These are phyloP conservation scores for Saccharomyces hybrid DNA, from an alignment of 1,139 yeast genomes.

Conservation along the genomic window DNA sequence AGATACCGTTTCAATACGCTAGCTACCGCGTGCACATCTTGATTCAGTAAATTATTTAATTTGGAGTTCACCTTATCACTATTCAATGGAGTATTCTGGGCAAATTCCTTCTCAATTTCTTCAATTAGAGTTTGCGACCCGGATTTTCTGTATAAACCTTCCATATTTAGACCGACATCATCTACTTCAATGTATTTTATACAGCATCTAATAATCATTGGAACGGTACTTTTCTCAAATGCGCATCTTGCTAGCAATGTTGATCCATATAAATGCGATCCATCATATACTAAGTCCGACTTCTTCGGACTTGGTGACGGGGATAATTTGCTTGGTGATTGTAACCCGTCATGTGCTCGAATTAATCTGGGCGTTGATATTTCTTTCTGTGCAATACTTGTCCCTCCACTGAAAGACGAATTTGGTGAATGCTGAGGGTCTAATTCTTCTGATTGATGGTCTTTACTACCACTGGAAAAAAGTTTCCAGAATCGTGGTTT, in stretches of 20 bases:
- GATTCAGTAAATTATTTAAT: slow-evolving; percentile 22
- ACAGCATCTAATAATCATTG: slow-evolving; percentile 68
- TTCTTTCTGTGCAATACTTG: not conserved
- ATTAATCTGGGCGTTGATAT: not conserved
- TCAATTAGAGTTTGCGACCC: slow-evolving; percentile 61
- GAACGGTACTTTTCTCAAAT: slow-evolving; percentile 53
- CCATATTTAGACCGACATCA: slow-evolving; percentile 57
- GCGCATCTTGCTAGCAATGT: slow-evolving; percentile 50
- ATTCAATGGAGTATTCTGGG: slow-evolving; percentile 2
- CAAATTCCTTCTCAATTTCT: slow-evolving; percentile 30
- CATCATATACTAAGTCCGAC: slow-evolving; percentile 6
- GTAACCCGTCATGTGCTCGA: not conserved
- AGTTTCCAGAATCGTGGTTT: slow-evolving; percentile 30
- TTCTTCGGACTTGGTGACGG: slow-evolving; percentile 9
- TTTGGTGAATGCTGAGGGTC: not conserved
- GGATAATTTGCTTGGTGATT: slow-evolving; percentile 1
- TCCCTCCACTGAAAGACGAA: not conserved
- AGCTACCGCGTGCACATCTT: slow-evolving; percentile 82
- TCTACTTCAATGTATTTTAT: slow-evolving; percentile 59
- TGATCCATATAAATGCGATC: slow-evolving; percentile 20
- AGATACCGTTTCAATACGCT: slow-evolving; percentile 81
- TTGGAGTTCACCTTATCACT: not conserved
- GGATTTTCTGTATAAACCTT: slow-evolving; percentile 86
- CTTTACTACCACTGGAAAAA: slow-evolving; percentile 16
- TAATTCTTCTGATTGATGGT: not conserved